A percentile compares a stretch with the other conserved stretches of the same genome.
These are phyloP conservation scores for Lolium rigidum DNA, from an alignment of 176 grass and related monocot species.

Conservation along the genomic window DNA sequence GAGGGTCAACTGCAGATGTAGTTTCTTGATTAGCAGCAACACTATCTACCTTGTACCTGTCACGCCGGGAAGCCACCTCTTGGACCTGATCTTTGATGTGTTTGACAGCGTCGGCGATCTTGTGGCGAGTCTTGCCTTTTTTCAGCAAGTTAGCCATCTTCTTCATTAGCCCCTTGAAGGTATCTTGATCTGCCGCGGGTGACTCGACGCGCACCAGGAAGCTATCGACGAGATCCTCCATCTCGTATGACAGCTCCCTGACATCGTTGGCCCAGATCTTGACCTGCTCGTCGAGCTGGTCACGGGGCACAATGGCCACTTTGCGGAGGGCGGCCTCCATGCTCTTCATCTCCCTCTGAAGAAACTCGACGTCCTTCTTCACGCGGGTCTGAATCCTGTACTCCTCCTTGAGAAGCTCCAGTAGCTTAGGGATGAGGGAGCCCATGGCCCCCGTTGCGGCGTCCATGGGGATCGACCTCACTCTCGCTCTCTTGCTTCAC, in stretches of 20 bases:
- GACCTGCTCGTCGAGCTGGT: too few relatives aligned
- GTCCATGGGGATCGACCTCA: neutral
- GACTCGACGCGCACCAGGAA: too few relatives aligned
- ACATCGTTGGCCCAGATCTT: too few relatives aligned
- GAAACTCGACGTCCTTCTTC: neutral
- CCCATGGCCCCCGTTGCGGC: neutral
- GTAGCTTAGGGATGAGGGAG: neutral
- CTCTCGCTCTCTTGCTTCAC: too few relatives aligned
- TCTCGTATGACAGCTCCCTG: too few relatives aligned
- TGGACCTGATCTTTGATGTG: neutral
- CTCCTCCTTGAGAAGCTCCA: neutral
- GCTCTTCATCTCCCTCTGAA: neutral
- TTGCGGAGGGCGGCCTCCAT: neutral
- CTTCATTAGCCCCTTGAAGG: neutral
- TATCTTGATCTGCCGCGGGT: accelerated
- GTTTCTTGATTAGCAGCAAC: too few relatives aligned
- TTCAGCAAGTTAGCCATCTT: neutral
- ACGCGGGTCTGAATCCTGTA: neutral
- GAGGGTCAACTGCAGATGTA: too few relatives aligned
- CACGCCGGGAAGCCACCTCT: neutral
- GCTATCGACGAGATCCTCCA: too few relatives aligned
- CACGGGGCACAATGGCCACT: neutral
- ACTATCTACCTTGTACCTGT: neutral
- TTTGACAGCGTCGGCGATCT: neutral
- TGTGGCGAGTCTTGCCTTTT: neutral